Conservation (phyloP, 2,329 filamentous ascomycete genomes). For the Phialophora chinensis region DNA sequence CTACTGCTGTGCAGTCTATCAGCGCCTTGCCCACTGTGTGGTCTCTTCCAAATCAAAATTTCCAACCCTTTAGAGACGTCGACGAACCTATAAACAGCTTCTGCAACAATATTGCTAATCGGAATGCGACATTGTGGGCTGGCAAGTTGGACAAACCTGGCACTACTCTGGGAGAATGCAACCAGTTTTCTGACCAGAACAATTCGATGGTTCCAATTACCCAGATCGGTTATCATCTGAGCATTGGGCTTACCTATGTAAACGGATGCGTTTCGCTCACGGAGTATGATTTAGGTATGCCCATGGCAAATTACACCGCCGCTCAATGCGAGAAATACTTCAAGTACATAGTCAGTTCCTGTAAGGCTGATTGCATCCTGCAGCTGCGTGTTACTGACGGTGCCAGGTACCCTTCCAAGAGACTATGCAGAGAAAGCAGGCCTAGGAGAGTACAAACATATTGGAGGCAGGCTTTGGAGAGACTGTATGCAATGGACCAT, state of each 20-base stretch:
- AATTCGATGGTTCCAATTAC: not conserved
- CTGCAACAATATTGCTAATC: not conserved
- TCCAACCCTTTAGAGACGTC: not conserved
- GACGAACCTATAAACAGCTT: conserved; percentile 3
- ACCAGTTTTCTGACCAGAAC: conserved; percentile 2
- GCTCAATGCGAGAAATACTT: not conserved
- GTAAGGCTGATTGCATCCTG: not conserved
- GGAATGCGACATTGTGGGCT: not conserved
- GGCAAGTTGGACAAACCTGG: not conserved
- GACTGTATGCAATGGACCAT: conserved; percentile 4
- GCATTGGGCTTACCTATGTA: not conserved
- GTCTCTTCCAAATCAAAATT: not conserved
- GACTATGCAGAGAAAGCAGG: not conserved
- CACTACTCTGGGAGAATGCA: not conserved
- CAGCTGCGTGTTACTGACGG: not conserved
- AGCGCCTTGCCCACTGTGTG: not conserved
- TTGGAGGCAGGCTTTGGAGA: not conserved
- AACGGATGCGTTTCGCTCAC: not conserved
- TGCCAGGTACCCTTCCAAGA: not conserved
- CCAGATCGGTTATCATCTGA: not conserved
- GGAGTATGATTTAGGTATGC: not conserved
- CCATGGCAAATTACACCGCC: not conserved
- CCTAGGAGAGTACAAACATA: conserved; percentile 1
- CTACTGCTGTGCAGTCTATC: not conserved
- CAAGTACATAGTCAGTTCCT: not conserved